Base-by-base conservation (phyloP, 208 protist species). In the Dictyostelium gargantuum region DNA sequence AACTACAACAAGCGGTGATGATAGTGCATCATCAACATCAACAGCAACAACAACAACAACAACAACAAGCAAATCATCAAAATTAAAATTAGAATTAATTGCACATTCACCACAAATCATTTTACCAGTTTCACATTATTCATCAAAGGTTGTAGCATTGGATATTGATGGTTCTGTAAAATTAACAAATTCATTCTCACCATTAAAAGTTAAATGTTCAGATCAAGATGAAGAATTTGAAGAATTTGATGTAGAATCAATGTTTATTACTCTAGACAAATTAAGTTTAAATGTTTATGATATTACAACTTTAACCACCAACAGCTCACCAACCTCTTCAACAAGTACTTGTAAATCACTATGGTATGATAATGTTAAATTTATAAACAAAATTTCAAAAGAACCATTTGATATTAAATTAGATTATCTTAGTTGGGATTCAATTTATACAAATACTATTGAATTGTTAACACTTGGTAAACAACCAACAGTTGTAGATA, bases 371-470 rank as follows among this genome's bases (percentile, higher is more conserved):
- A 6, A 70, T 26, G 19, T 70, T 42, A 35, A 70, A 70, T 70
- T 42, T 9, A 26, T 70, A 40, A 21, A 54, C 23, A 15, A 10
- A 40, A 70, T 56, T 29, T 56, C 80, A 44, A 21, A 38, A 15
- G 8, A 42, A 32, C 21, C 61, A 52, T 54, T 85, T 6, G 11
- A 72, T 48, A 23, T 86, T 15, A 4, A 40, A 48, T 29, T 89
- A 13, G 50, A 89, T 68, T 89, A 89, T 68, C 23, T 50, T 29
- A 61, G 68, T 35, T 52, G 46, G 6, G 68, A 79, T 46, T 75
- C 82, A 38, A 23, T 42, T 40, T 44, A 66, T 38, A 68, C 17
- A 19, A 89, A 89, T 10, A 89, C 82, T 0, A 32, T 89, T 29
- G 82, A 89, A 32, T 17, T 68, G 5, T 21, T 89, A 4, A 23